Conservation (phyloP, 2,329 filamentous ascomycete species). For the Trichoderma sp. region DNA sequence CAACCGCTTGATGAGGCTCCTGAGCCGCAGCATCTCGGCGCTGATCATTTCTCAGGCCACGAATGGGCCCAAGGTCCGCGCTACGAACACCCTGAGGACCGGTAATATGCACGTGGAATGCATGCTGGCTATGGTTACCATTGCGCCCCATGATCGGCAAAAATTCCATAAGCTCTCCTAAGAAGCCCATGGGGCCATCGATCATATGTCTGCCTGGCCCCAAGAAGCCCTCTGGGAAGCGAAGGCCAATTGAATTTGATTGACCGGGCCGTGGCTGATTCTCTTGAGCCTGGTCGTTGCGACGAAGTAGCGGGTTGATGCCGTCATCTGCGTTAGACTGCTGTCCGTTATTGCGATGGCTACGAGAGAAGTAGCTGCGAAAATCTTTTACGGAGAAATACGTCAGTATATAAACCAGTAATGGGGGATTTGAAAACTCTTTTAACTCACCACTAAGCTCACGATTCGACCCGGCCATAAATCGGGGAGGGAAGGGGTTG, state of each 20-base stretch:
- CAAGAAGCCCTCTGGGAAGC: slow-evolving; percentile 50
- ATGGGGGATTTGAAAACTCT: neutral
- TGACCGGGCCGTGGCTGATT: slow-evolving; percentile 50
- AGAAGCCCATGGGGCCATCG: slow-evolving; percentile 55
- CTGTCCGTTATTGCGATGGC: slow-evolving; percentile 55
- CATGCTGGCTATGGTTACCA: slow-evolving; percentile 44
- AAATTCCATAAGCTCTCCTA: slow-evolving; percentile 58
- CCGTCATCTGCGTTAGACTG: slow-evolving; percentile 72
- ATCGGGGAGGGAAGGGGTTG: slow-evolving; percentile 60
- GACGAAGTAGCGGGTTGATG: slow-evolving; percentile 81
- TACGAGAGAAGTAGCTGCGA: slow-evolving; percentile 51
- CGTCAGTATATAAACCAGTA: neutral
- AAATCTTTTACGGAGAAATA: slow-evolving; percentile 43
- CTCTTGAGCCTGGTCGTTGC: slow-evolving; percentile 50
- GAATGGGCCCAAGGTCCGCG: slow-evolving; percentile 49
- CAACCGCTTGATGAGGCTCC: slow-evolving; percentile 72
- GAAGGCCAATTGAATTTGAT: slow-evolving; percentile 56
- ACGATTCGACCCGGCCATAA: slow-evolving; percentile 56
- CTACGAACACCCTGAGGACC: slow-evolving; percentile 46
- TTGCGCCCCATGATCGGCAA: slow-evolving; percentile 50
- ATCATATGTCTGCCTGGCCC: slow-evolving; percentile 40
- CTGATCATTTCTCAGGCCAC: slow-evolving; percentile 48
- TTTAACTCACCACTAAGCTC: slow-evolving; percentile 52
- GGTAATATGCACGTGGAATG: slow-evolving; percentile 62
- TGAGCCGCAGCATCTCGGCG: slow-evolving; percentile 50